Evolutionary conservation across 1,284 basidiomycete genomes (phyloP).

Genomic region (Austropuccinia psidii): DNA sequence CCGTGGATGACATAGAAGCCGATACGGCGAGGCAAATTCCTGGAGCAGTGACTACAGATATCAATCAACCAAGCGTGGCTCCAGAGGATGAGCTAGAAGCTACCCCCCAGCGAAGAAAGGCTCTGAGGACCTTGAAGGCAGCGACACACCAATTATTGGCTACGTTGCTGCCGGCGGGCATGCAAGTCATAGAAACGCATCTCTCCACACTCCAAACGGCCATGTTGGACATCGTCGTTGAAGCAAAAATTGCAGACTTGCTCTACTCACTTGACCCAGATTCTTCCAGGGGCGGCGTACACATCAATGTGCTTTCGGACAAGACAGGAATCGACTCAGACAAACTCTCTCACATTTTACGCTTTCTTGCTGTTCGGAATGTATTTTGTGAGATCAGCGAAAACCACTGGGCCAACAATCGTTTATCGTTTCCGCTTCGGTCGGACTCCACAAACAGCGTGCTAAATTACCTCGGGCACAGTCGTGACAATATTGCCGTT

Average conservation of each 20-base stretch:
- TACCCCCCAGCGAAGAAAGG: background rate
- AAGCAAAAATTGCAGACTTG: background rate
- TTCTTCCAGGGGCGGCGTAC: background rate
- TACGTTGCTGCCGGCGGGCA: background rate
- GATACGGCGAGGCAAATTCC: background rate
- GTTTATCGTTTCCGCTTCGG: background rate
- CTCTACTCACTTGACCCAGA: background rate
- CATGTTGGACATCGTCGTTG: background rate
- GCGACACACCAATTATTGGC: background rate
- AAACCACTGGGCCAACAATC: constrained; percentile 12
- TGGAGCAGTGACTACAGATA: background rate
- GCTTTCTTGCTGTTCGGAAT: constrained; percentile 9
- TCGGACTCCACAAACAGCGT: background rate
- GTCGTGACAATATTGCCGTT: background rate
- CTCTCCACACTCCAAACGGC: background rate
- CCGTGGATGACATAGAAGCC: constrained; percentile 9
- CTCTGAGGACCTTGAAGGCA: background rate
- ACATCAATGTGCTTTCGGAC: background rate
- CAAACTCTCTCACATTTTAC: constrained; percentile 13
- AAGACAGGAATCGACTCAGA: background rate
- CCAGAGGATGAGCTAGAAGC: background rate
- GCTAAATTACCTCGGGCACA: background rate
- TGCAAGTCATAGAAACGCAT: background rate
- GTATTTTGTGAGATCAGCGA: constrained; percentile 1
- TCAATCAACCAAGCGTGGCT: background rate